Percentiles rank a stretch among this genome's conserved stretches.
Evolutionary conservation across 345 rosid species (phyloP).

Genomic region (Eucalyptus regnans): DNA sequence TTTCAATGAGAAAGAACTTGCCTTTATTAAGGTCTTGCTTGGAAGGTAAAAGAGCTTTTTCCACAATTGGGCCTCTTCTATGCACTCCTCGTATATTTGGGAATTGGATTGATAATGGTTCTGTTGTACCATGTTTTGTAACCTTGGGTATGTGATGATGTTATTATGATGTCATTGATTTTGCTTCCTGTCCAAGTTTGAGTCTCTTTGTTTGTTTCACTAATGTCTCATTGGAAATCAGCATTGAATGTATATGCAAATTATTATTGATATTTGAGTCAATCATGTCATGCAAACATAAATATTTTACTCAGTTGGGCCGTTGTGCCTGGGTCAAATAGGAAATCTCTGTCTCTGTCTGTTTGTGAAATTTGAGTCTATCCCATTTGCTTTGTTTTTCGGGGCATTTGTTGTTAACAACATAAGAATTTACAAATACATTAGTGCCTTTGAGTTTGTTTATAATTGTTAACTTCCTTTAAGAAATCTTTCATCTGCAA

Average conservation of each 20-base stretch:
- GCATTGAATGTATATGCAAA: background rate
- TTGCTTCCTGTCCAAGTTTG: background rate
- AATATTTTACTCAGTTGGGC: background rate
- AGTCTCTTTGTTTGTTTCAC: background rate
- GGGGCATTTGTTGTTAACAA: background rate
- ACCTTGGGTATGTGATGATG: background rate
- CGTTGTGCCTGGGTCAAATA: background rate
- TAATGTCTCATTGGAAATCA: background rate
- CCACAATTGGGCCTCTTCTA: background rate
- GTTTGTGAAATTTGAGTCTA: background rate
- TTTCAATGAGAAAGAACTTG: conserved; percentile 27
- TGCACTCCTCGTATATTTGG: background rate
- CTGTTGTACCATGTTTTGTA: background rate
- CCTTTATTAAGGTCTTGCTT: conserved; percentile 47
- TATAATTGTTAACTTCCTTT: background rate
- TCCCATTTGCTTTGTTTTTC: background rate
- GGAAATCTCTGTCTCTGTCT: background rate
- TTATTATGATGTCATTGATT: background rate
- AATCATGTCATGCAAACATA: background rate
- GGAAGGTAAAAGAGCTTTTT: conserved; percentile 50
- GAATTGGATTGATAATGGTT: background rate
- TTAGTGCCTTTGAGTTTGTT: background rate
- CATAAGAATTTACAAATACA: background rate
- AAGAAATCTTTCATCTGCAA: background rate
- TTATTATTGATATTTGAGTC: background rate